Percentiles rank a stretch among this genome's conserved stretches.
These are phyloP conservation scores for Venturia carpophila DNA, from an alignment of 2,329 filamentous ascomycete genomes.

Conservation along the genomic window DNA sequence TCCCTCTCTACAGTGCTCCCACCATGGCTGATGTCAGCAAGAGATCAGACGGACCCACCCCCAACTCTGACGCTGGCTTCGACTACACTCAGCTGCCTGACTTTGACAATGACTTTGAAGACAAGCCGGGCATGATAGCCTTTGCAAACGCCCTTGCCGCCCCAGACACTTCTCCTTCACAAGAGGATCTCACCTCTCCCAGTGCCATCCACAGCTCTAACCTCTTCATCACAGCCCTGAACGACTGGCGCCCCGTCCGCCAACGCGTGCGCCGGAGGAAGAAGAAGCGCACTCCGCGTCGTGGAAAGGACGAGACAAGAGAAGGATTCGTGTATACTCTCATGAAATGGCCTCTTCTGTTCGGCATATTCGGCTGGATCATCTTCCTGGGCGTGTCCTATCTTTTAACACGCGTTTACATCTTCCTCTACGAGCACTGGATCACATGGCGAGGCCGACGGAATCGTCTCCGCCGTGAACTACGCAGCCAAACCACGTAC, in stretches of 20 bases:
- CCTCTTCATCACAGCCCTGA: slow-evolving; percentile 76
- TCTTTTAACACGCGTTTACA: slow-evolving; percentile 75
- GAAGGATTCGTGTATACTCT: slow-evolving; percentile 87
- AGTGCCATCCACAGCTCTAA: slow-evolving; percentile 31
- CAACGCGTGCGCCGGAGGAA: slow-evolving; percentile 52
- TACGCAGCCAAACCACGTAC: slow-evolving; percentile 68
- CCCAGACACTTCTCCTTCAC: slow-evolving; percentile 63
- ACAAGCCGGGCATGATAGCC: slow-evolving; percentile 61
- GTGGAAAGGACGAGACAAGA: slow-evolving; percentile 76
- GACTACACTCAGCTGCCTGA: slow-evolving; percentile 59
- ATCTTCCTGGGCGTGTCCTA: slow-evolving; percentile 65
- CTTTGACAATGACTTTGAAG: slow-evolving; percentile 67
- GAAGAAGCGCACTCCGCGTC: slow-evolving; percentile 35
- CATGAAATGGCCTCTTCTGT: slow-evolving; percentile 84
- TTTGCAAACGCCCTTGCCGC: slow-evolving; percentile 78
- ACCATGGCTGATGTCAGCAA: slow-evolving; percentile 14
- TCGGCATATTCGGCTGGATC: slow-evolving; percentile 76
- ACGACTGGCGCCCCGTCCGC: slow-evolving; percentile 90
- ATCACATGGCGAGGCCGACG: slow-evolving; percentile 80
- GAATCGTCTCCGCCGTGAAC: slow-evolving; percentile 59
- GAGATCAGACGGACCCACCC: slow-evolving; percentile 9
- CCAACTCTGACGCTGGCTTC: slow-evolving; percentile 31
- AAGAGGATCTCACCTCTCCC: slow-evolving; percentile 44
- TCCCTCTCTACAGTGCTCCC: background rate
- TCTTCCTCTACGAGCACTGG: slow-evolving; percentile 85